Conservation (phyloP, 768 basidiomycete species). For the Tylopilus subfusipes region DNA sequence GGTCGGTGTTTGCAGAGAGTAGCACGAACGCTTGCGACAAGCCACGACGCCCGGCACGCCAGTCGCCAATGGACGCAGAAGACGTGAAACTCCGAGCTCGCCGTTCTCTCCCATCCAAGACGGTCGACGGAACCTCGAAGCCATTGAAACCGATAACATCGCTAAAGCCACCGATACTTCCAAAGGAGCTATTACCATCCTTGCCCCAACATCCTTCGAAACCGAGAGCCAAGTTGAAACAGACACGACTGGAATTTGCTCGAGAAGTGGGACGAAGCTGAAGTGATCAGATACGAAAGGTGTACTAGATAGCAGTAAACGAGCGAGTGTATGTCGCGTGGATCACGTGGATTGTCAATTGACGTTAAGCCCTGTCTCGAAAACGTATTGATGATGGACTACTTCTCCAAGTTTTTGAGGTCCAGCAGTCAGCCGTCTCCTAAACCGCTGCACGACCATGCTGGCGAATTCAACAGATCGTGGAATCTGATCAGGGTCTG, state of each 20-base stretch:
- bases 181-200: conserved; percentile 22
- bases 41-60: neutral
- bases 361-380: neutral
- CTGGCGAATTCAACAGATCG: conserved; percentile 69
- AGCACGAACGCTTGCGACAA: neutral
- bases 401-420: conserved; percentile 78
- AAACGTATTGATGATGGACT: conserved; percentile 55
- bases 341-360: conserved; percentile 13
- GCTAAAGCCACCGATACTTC: conserved; percentile 27
- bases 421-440: conserved; percentile 38
- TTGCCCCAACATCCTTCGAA: conserved; percentile 3
- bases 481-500: conserved; percentile 73
- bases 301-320: neutral
- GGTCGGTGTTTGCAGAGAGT: conserved; percentile 20
- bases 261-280: conserved; percentile 1
- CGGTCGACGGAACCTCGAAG: conserved; percentile 1
- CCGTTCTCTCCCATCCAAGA: conserved; percentile 9
- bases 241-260: conserved; percentile 19
- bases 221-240: conserved; percentile 14
- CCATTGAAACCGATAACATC: conserved; percentile 30
- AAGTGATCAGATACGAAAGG: neutral
- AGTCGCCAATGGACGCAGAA: neutral
- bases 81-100: conserved; percentile 1
- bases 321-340: neutral
- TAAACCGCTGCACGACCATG: conserved; percentile 60